Conservation (phyloP, 225 moss, liverwort and hornwort genomes). For the Marchantia polymorpha region DNA sequence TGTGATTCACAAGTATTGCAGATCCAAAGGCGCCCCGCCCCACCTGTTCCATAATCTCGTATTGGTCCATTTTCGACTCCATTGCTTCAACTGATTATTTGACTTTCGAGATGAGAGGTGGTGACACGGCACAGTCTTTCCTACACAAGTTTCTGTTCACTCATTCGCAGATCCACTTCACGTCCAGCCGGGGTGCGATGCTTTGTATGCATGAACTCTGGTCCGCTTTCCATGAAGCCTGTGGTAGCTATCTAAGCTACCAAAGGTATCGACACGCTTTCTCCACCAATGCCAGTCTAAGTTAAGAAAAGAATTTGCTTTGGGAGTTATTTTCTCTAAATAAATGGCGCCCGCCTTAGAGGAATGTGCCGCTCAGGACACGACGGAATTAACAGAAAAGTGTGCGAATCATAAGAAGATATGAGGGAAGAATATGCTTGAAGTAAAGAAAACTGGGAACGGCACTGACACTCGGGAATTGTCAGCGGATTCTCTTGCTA, state of each 20-base stretch:
- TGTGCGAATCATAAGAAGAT: neutral
- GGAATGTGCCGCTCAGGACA: neutral
- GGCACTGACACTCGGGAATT: conserved; percentile 12
- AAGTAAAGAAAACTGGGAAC: neutral
- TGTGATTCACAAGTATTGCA: no score
- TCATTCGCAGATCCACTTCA: conserved; percentile 23
- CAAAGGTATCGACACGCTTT: neutral
- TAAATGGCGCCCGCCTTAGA: no score
- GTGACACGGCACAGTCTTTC: no score
- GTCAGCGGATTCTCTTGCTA: conserved; percentile 10
- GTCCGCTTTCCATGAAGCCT: conserved; percentile 32
- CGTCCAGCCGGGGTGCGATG: conserved; percentile 18
- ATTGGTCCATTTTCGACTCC: no score
- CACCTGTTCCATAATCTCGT: no score
- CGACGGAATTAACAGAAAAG: conserved; percentile 11
- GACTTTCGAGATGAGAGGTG: no score
- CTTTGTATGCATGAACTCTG: conserved; percentile 13
- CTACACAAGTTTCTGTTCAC: no score
- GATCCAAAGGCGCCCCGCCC: no score
- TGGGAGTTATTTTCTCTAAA: conserved; percentile 13
- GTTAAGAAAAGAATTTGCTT: neutral
- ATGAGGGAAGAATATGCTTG: neutral
- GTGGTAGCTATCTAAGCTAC: conserved; percentile 21
- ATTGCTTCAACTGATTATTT: no score
- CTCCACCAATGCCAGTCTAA: conserved; percentile 10